A percentile compares a stretch with the other conserved stretches of the same genome.
These are phyloP conservation scores for Penicillium coffeae DNA, from an alignment of 495 filamentous ascomycete genomes.

Conservation along the genomic window DNA sequence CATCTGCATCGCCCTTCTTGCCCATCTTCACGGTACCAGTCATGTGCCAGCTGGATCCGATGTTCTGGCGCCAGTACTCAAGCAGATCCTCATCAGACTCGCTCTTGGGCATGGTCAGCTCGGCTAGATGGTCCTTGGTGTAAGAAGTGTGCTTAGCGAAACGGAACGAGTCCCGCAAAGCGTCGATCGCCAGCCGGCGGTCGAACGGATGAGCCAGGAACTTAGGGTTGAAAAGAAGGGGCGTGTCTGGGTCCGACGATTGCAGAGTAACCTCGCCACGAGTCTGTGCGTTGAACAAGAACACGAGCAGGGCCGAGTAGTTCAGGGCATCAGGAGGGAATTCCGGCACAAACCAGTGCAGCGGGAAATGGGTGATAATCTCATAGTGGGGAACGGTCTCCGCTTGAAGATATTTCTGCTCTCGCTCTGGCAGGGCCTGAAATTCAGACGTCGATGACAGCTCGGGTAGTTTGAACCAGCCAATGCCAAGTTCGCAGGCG, in stretches of 20 bases:
- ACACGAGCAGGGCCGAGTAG: conserved; percentile 20
- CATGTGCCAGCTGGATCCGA: conserved; percentile 41
- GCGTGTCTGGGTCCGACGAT: conserved; percentile 46
- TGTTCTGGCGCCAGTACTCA: conserved; percentile 41
- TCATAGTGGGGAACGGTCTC: conserved; percentile 43
- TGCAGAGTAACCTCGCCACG: conserved; percentile 50
- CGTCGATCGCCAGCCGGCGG: conserved; percentile 48
- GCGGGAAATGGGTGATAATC: conserved; percentile 30
- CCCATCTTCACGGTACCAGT: conserved; percentile 59
- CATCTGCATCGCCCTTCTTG: conserved; percentile 16
- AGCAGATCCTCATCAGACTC: conserved; percentile 52
- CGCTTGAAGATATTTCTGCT: conserved; percentile 31
- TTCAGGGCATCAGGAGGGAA: conserved; percentile 19
- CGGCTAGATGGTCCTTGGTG: conserved; percentile 21
- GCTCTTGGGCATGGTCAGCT: conserved; percentile 39
- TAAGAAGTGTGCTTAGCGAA: conserved; percentile 21
- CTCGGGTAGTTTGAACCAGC: conserved; percentile 47
- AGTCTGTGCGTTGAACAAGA: conserved; percentile 26
- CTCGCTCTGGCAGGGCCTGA: conserved; percentile 31
- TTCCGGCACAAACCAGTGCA: conserved; percentile 27
- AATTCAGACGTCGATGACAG: conserved; percentile 37
- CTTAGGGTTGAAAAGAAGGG: conserved; percentile 50
- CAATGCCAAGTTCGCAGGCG: conserved; percentile 42
- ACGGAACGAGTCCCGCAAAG: conserved; percentile 43
- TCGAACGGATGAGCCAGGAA: conserved; percentile 55